These are phyloP conservation scores for Talaromyces borbonicus DNA, from an alignment of 495 filamentous ascomycete genomes.

Conservation along the genomic window DNA sequence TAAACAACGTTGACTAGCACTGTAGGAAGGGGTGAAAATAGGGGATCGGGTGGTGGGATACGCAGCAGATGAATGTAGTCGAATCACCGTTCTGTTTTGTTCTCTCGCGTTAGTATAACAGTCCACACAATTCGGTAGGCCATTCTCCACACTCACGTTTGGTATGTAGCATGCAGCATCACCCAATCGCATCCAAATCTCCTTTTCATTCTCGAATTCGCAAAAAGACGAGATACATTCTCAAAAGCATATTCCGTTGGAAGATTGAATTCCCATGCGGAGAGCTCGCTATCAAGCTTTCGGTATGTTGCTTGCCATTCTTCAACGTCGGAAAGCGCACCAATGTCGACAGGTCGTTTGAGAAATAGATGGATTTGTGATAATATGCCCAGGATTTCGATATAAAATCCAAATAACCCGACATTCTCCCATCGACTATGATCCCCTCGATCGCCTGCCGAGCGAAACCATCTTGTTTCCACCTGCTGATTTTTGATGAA, in stretches of 20 bases:
- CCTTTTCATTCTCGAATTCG: slow-evolving; percentile 49
- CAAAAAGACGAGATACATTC: slow-evolving; percentile 66
- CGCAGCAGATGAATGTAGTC: slow-evolving; percentile 83
- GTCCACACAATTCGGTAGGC: not conserved
- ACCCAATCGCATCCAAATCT: slow-evolving; percentile 72
- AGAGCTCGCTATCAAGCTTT: slow-evolving; percentile 66
- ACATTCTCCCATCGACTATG: slow-evolving; percentile 72
- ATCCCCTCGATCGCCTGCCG: slow-evolving; percentile 41
- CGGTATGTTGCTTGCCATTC: slow-evolving; percentile 82
- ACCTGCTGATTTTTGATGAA: slow-evolving; percentile 75
- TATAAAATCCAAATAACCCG: slow-evolving; percentile 75
- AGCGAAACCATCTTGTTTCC: slow-evolving; percentile 70
- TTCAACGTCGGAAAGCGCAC: slow-evolving; percentile 71
- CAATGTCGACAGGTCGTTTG: slow-evolving; percentile 81
- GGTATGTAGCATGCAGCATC: slow-evolving; percentile 77
- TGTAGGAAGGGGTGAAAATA: slow-evolving; percentile 78
- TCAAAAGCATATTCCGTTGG: slow-evolving; percentile 63
- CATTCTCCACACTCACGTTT: slow-evolving; percentile 40
- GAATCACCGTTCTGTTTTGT: slow-evolving; percentile 62
- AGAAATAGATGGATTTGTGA: slow-evolving; percentile 79
- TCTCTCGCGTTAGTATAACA: slow-evolving; percentile 13
- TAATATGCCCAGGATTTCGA: slow-evolving; percentile 77
- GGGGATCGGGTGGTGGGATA: slow-evolving; percentile 79
- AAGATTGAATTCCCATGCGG: slow-evolving; percentile 72
- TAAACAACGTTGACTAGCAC: slow-evolving; percentile 69